Conservation (phyloP, 306 rosid genomes). For the Vicia villosa region DNA sequence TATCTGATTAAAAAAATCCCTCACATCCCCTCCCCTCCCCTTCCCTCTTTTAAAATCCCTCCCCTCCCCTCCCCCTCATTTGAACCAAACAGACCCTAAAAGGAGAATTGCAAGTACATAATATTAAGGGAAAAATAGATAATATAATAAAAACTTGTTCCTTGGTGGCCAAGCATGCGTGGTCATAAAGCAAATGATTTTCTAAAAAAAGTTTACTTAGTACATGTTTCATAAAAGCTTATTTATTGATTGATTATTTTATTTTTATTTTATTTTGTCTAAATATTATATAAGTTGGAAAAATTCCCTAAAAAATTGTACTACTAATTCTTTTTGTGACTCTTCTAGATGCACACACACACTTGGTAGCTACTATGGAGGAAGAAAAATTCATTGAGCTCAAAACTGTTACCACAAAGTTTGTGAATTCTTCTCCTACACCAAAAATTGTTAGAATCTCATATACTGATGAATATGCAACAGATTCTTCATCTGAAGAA, state of each 20-base stretch:
- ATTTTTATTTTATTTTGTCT: too few species aligned
- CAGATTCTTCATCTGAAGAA: constrained; percentile 78
- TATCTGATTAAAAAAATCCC: too few species aligned
- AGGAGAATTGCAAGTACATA: too few species aligned
- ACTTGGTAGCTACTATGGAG: background rate
- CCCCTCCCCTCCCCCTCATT: too few species aligned
- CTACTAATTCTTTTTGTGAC: background rate
- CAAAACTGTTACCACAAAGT: constrained; percentile 20
- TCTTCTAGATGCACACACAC: background rate
- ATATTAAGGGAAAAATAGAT: background rate
- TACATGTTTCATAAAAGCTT: background rate
- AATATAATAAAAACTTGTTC: background rate
- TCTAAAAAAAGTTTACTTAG: background rate
- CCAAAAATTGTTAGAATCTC: constrained; percentile 52
- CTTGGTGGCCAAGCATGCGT: constrained; percentile 5
- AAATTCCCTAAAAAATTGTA: background rate
- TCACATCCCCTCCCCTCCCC: too few species aligned
- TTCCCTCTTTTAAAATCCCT: too few species aligned
- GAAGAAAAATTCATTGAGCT: background rate
- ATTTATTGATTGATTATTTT: background rate
- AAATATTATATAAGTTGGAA: too few species aligned
- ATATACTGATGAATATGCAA: constrained; percentile 62
- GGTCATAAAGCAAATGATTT: background rate
- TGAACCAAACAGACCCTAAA: too few species aligned
- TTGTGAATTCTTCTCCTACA: background rate